Evolutionary conservation across 208 protist genomes (phyloP).

Genomic region (Blechomonas ayalai): DNA sequence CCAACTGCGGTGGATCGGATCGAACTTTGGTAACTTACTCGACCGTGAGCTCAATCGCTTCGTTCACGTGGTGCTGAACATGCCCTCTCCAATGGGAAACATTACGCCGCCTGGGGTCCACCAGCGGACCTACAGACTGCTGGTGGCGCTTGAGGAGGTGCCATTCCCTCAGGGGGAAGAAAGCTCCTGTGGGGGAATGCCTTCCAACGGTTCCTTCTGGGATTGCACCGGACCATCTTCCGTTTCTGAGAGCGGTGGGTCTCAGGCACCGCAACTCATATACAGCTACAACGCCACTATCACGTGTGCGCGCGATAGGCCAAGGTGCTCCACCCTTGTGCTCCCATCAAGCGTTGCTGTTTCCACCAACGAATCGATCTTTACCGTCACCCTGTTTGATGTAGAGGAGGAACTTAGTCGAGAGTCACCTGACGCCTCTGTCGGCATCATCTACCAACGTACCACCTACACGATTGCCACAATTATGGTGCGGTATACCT

Average conservation of each 20-base stretch:
- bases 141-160: constrained; percentile 37
- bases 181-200: constrained; percentile 1
- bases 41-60: constrained; percentile 55
- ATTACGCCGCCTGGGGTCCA: constrained; percentile 9
- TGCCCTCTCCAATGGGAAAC: constrained; percentile 39
- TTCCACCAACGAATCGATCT: constrained; percentile 15
- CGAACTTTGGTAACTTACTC: constrained; percentile 19
- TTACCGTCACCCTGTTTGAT: constrained; percentile 51
- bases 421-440: constrained; percentile 37
- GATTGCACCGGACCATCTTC: neutral
- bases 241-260: constrained; percentile 1
- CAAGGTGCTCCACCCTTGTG: constrained; percentile 52
- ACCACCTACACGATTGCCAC: constrained; percentile 50
- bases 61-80: constrained; percentile 41
- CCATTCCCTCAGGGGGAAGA: constrained; percentile 10
- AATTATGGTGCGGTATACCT: constrained; percentile 55
- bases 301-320: constrained; percentile 23
- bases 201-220: constrained; percentile 1
- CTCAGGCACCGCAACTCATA: no score
- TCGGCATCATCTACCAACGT: constrained; percentile 66
- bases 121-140: constrained; percentile 19
- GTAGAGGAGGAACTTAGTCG: constrained; percentile 44
- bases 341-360: constrained; percentile 45
- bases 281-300: constrained; percentile 43
- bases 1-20: constrained; percentile 44